Evolutionary conservation across 1,139 yeast genomes (phyloP), one percentile per base, ranked within the genome.

Genomic region (Lodderomyces jiufengensis): DNA sequence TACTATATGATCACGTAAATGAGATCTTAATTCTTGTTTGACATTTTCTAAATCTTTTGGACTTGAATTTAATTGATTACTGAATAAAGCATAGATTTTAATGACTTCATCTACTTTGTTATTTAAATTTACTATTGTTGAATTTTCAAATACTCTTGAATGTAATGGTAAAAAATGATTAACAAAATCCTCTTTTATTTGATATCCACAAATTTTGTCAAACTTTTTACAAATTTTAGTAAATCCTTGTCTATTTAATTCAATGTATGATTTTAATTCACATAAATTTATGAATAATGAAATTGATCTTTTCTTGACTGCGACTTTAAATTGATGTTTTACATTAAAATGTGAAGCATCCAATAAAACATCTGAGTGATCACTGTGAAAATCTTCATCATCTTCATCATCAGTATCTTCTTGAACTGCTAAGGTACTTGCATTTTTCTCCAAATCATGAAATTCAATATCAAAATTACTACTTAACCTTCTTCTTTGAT

Each of bases 201-300:
- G 58, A 31, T 84, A 76, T 43, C 75, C 74, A 49, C 88, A 67
- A 13, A 85, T 80, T 55, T 90, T 90, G 60, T 90, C 96, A 56
- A 85, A 90, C 63, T 90, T 90, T 56, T 90, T 90, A 48, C 88
- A 70, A 33, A 88, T 90, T 60, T 90, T 90, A 31, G 84, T 75
- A 61, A 90, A 86, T 5, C 97, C 97, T 24, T 95, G 85, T 47
- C 73, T 74, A 66, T 90, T 90, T 48, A 90, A 69, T 51, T 87
- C 95, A 36, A 84, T 70, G 55, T 66, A 90, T 9, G 95, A 84
- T 51, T 84, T 80, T 48, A 90, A 70, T 57, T 90, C 97, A n/a
- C 88, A 80, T 25, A 88, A 65, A 16, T 78, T 69, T 9, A 92
- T 90, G 62, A 78, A 90, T 32, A 80, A 61, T 9, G 80, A 72